Evolutionary conservation across 2,329 filamentous ascomycete genomes (phyloP).

Genomic region (Pseudogymnoascus sp.): DNA sequence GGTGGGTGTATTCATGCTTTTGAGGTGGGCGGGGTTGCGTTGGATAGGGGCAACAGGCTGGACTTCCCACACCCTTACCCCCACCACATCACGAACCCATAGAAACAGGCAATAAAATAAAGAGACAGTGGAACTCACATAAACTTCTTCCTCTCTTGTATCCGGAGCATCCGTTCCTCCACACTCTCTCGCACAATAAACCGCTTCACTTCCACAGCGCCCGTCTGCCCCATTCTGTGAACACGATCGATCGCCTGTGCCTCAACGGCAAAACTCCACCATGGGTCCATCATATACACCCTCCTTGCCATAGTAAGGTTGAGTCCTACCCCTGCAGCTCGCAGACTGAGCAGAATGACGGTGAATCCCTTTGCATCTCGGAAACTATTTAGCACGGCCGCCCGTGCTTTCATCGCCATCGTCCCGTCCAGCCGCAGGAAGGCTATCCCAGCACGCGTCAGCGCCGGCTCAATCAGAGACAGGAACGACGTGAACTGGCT

Average conservation of each 20-base stretch:
- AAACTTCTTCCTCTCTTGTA: slow-evolving; percentile 95
- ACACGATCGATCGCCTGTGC: slow-evolving; percentile 96
- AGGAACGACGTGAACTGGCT: slow-evolving; percentile 97
- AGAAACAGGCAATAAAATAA: slow-evolving; percentile 13
- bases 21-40: neutral
- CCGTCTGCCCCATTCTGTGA: slow-evolving; percentile 89
- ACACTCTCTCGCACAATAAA: slow-evolving; percentile 89
- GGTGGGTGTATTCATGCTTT: neutral
- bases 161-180: slow-evolving; percentile 85
- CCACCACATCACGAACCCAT: slow-evolving; percentile 18
- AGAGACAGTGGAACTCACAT: slow-evolving; percentile 53
- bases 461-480: slow-evolving; percentile 76
- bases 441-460: slow-evolving; percentile 61
- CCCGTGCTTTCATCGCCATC: slow-evolving; percentile 78
- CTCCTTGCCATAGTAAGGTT: slow-evolving; percentile 83
- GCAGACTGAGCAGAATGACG: slow-evolving; percentile 73
- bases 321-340: slow-evolving; percentile 86
- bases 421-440: slow-evolving; percentile 86
- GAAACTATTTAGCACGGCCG: slow-evolving; percentile 70
- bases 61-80: neutral
- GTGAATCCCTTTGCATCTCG: slow-evolving; percentile 51
- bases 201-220: slow-evolving; percentile 74
- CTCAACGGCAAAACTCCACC: slow-evolving; percentile 97
- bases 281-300: slow-evolving; percentile 99
- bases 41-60: neutral